Evolutionary conservation across 2,329 filamentous ascomycete genomes (phyloP), one percentile per base, ranked within the genome.

Genomic region (Amesomyces nigricolor): DNA sequence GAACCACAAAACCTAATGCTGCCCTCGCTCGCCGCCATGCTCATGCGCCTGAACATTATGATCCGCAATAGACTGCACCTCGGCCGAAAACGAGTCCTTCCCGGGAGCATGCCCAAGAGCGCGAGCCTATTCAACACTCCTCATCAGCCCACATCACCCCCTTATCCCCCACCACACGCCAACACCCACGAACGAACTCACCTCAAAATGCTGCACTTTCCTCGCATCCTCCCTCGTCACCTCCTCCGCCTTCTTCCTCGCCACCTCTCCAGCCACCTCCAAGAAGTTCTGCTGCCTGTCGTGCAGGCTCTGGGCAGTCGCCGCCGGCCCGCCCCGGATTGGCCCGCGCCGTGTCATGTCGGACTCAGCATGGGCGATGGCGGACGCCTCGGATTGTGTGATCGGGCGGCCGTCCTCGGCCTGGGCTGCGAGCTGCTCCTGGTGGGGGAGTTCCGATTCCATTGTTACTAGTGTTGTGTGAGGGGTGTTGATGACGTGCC

Each of bases 281-380:
- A 67, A 43, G 53, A 70, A 70, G 57, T 69, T 69, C 52, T 68
- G 63, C 56, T 70, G 68, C 47, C 61, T 66, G 58, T 67, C 66
- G 53, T 70, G 66, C 54, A 67, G 54, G 57, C 67, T 67, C 58
- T 71, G 69, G 0, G 68, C 68, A 4, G 62, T 66, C 4, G 68
- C 67, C 1, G 69, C 68, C 2, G 64, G 55, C 1, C 69, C 69
- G 45, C 67, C 68, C 45, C 68, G 68, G 53, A 70, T 63, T 29
- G 65, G 64, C 0, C 66, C 67, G 46, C 61, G 59, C 11, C 65
- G 65, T n/a, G 67, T 68, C 50, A 66, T 49, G 39, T 66, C 64
- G 37, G 59, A 60, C 58, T 70, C 67, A 39, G 61, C 51, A 4
- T 56, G 46, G 19, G 65, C 64, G 40, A 70, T 58, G 47, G 47